Evolutionary conservation across 306 rosid species (phyloP), one percentile per base, ranked within the genome.

Genomic region (Cucurbita moschata): DNA sequence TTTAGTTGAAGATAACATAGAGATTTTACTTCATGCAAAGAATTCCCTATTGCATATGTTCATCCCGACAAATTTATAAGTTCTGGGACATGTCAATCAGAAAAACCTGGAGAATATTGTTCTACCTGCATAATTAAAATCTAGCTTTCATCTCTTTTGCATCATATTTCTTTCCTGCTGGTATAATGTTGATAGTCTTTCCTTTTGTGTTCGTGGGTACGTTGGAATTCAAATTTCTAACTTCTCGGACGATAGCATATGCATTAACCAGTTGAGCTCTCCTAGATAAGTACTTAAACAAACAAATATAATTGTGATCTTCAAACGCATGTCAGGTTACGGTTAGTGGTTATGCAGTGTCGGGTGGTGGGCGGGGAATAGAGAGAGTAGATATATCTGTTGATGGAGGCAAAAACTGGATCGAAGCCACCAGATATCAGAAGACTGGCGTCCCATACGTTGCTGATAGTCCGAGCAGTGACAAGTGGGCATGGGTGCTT

Each of bases 401-500:
- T 81, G 96, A 91, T 76, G 92, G 97, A 58, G 96, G 99, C 62
- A 86, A 87, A 76, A 91, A 81, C 44, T 94, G 97, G 97, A 55
- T 86, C 39, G 97, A 90, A 79, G 92, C 97, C 75, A 81, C 83
- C 18, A 87, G 88, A 77, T 82, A 67, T 79, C 97, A 91, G 82
- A 89, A 83, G 81, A 57, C 15, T 57, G 95, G 81, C 47, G 60
- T 77, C 70, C 87, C 84, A 13, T 87, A 94, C 56, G 68, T 89
- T 30, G 37, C 96, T 6, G 97, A 87, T 47, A 80, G 78, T 59
- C 75, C 75, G 67, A 78, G 79, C 80, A 81, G 92, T 77, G 90
- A 94, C 76, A 94, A 89, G 78, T 94, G 98, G 98, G 98, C 97
- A 52, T 94, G 98, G 98, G 97, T 94, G 80, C 87, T 94, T 40